Evolutionary conservation across 1,284 basidiomycete genomes (phyloP).

Genomic region (Ceratobasidium sp.): DNA sequence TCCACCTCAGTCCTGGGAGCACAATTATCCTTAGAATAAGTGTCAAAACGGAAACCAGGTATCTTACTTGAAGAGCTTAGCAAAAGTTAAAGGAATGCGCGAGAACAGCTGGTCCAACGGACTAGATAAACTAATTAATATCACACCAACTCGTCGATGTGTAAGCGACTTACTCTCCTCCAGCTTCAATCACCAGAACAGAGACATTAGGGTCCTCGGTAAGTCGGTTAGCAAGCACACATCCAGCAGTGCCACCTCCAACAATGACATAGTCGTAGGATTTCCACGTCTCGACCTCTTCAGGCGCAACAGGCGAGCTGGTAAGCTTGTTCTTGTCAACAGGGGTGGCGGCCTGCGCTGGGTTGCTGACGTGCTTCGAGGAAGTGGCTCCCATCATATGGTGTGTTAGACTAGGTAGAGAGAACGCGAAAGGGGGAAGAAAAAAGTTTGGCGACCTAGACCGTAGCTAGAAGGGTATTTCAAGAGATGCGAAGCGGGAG

Average conservation of each 20-base stretch:
- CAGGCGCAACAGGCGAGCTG: conserved; percentile 8
- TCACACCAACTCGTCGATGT: not conserved
- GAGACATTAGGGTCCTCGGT: conserved; percentile 58
- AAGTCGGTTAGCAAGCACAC: conserved; percentile 62
- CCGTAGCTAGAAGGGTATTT: not conserved
- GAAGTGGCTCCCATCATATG: conserved; percentile 9
- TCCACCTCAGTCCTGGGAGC: conserved; percentile 52
- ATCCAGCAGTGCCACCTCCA: conserved; percentile 59
- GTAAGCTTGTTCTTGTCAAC: not conserved
- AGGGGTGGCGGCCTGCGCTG: conserved; percentile 23
- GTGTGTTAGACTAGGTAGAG: not conserved
- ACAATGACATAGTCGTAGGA: conserved; percentile 41
- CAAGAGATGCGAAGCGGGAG: not conserved
- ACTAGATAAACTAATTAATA: conserved; percentile 28
- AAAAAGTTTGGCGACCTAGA: not conserved
- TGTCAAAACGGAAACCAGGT: not conserved
- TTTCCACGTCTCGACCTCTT: conserved; percentile 34
- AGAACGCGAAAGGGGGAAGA: not conserved
- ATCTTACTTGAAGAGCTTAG: conserved; percentile 50
- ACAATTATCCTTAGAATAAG: conserved; percentile 13
- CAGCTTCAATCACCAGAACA: conserved; percentile 50
- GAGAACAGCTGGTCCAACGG: conserved; percentile 50
- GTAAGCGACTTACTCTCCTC: conserved; percentile 37
- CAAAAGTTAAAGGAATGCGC: conserved; percentile 55
- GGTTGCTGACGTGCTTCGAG: conserved; percentile 35